A percentile compares a stretch with the other conserved stretches of the same genome.
Evolutionary conservation across 495 filamentous ascomycete genomes (phyloP).

Genomic region (Podospora australis): DNA sequence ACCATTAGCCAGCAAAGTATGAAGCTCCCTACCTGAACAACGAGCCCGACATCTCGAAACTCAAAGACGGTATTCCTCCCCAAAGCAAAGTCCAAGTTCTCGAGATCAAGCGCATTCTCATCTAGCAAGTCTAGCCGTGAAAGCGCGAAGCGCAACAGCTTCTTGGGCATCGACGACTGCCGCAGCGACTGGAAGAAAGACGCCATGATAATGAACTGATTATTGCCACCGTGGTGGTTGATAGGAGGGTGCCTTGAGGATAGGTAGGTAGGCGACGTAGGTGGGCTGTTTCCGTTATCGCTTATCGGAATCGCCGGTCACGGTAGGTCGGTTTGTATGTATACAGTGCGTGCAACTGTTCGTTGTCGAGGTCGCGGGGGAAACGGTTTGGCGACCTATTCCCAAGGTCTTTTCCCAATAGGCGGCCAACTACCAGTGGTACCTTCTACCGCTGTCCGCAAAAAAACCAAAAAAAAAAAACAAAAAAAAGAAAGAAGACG

Average conservation of each 20-base stretch:
- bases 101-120: constrained; percentile 68
- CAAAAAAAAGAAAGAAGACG: too few species aligned
- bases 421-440: too few species aligned
- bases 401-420: too few species aligned
- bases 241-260: too few species aligned
- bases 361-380: too few species aligned
- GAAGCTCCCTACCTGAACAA: constrained; percentile 53
- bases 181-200: constrained; percentile 60
- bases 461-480: too few species aligned
- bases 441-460: too few species aligned
- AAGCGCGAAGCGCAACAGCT: constrained; percentile 72
- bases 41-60: constrained; percentile 72
- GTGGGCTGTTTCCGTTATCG: constrained; percentile 2
- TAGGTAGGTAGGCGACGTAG: too few species aligned
- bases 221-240: not conserved
- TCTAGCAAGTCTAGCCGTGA: constrained; percentile 76
- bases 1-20: not conserved
- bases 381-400: too few species aligned
- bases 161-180: constrained; percentile 67
- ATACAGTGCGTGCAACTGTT: too few species aligned
- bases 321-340: not conserved
- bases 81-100: constrained; percentile 69
- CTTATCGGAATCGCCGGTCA: constrained; percentile 2
- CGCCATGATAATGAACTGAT: constrained; percentile 38
- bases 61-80: constrained; percentile 73